phyloP scores from a whole-genome alignment of 768 basidiomycete species.

The Suillus alpinus region DNA sequence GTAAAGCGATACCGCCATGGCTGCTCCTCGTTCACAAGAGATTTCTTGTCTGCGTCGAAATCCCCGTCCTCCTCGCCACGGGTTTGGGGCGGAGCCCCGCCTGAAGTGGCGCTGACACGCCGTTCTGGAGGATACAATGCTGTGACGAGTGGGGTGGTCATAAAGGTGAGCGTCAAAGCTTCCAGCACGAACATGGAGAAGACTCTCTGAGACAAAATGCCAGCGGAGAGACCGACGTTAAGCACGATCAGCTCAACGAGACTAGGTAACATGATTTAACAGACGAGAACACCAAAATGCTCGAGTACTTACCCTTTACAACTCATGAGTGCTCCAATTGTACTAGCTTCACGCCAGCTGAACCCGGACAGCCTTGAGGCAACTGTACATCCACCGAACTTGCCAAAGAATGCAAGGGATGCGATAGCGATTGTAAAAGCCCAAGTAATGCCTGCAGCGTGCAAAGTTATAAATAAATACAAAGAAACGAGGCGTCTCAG shows the following conservation, averaged over 20 bases:
- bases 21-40: slow-evolving; percentile 11
- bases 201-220: slow-evolving; percentile 70
- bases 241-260: slow-evolving; percentile 94
- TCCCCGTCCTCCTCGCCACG: slow-evolving; percentile 34
- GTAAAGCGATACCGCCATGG: slow-evolving; percentile 63
- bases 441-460: slow-evolving; percentile 70
- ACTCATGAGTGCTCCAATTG: slow-evolving; percentile 91
- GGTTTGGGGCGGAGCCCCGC: slow-evolving; percentile 7
- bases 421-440: slow-evolving; percentile 82
- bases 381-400: slow-evolving; percentile 81
- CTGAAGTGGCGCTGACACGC: slow-evolving; percentile 47
- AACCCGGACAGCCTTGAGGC: slow-evolving; percentile 71
- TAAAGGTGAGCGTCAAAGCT: slow-evolving; percentile 77
- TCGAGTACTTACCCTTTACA: slow-evolving; percentile 75
- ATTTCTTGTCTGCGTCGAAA: slow-evolving; percentile 6
- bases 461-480: background rate
- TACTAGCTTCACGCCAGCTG: slow-evolving; percentile 73
- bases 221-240: slow-evolving; percentile 85
- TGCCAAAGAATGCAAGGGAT: slow-evolving; percentile 75
- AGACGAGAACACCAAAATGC: background rate
- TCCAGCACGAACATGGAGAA: slow-evolving; percentile 97
- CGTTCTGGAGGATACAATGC: slow-evolving; percentile 63
- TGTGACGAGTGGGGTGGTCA: slow-evolving; percentile 77
- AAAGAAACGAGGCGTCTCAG: background rate
- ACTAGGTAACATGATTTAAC: slow-evolving; percentile 32